Conservation (phyloP, 495 filamentous ascomycete genomes). For the Tuber magnatum region DNA sequence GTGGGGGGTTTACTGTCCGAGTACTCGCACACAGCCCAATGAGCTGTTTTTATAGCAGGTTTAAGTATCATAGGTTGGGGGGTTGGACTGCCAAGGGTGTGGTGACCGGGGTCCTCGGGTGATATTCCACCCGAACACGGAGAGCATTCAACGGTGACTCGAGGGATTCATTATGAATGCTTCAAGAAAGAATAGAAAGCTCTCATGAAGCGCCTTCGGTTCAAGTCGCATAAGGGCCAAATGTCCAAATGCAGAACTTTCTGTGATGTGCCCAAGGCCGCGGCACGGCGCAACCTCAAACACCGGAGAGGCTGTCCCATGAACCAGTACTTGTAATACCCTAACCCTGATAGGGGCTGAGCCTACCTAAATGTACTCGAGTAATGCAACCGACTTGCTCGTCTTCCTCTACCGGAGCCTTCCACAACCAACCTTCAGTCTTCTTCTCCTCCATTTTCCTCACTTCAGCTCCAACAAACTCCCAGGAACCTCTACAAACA, state of each 20-base stretch:
- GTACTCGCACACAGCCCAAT: neutral
- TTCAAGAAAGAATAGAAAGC: neutral
- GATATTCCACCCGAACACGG: neutral
- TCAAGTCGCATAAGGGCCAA: neutral
- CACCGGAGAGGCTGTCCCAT: neutral
- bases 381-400: neutral
- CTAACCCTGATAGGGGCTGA: slow-evolving; percentile 3
- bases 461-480: neutral
- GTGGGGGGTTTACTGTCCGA: neutral
- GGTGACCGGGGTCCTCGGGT: neutral
- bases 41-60: neutral
- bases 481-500: neutral
- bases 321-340: neutral
- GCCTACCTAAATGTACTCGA: too few species aligned
- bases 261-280: neutral
- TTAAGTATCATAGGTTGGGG: too few species aligned
- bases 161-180: neutral
- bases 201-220: neutral
- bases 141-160: neutral
- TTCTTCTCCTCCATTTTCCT: neutral
- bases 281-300: neutral
- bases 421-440: neutral
- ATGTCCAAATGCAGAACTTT: neutral
- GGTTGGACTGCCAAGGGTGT: too few species aligned
- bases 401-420: neutral